Conservation (phyloP, 2,329 filamentous ascomycete species). For the Colletotrichum limetticola region DNA sequence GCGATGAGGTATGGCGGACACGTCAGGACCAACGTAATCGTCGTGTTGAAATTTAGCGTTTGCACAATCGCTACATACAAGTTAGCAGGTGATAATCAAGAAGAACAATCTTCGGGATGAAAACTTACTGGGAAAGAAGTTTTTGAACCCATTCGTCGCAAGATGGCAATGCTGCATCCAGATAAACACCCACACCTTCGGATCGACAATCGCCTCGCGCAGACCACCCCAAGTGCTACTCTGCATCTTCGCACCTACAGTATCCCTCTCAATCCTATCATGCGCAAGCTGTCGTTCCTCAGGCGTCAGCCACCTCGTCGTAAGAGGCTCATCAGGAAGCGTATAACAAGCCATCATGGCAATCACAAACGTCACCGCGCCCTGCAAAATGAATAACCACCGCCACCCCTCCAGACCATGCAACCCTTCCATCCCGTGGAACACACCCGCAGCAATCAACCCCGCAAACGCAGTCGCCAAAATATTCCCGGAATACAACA, state of each 20-base stretch:
- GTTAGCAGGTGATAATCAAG: not conserved
- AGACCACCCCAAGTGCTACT: conserved; percentile 52
- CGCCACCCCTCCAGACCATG: conserved; percentile 43
- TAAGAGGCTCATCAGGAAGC: conserved; percentile 50
- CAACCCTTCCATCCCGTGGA: conserved; percentile 43
- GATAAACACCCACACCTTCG: conserved; percentile 56
- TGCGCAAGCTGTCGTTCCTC: conserved; percentile 54
- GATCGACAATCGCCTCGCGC: conserved; percentile 53
- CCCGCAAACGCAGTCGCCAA: conserved; percentile 52
- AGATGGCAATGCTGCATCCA: conserved; percentile 61
- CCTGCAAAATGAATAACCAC: conserved; percentile 48
- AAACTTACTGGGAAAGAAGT: conserved; percentile 48
- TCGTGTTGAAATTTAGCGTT: conserved; percentile 52
- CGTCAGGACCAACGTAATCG: conserved; percentile 56
- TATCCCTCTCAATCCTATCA: conserved; percentile 47
- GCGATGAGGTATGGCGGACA: conserved; percentile 55
- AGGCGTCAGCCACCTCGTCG: conserved; percentile 47
- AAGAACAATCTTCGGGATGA: too few species aligned
- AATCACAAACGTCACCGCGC: conserved; percentile 41
- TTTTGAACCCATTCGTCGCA: conserved; percentile 55
- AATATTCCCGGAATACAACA: conserved; percentile 55
- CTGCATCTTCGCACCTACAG: conserved; percentile 40
- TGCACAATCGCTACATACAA: conserved; percentile 39
- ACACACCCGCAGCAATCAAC: conserved; percentile 55
- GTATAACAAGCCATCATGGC: conserved; percentile 46